Evolutionary conservation across 1,284 basidiomycete genomes (phyloP), one percentile per base, ranked within the genome.

Genomic region (Tremellales sp.): DNA sequence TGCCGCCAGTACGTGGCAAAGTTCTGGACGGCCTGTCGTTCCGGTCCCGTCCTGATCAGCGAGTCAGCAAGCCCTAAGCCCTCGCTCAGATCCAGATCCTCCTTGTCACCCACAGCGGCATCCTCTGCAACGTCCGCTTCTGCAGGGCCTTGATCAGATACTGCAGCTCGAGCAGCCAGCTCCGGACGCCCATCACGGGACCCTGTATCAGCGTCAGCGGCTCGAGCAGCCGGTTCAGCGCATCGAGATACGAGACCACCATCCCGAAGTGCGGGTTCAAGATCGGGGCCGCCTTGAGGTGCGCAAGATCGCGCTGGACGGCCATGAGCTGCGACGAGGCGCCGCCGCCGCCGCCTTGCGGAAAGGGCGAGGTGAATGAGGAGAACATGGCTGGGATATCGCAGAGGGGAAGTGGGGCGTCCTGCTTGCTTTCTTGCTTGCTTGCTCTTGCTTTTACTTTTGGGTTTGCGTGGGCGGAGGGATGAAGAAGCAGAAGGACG

Each of bases 81-180:
- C 16, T 36, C 34, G 22, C 22, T 10, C 9, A 36, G 34, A 36
- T 36, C 34, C 34, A 36, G 34, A 36, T 31, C 29, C 14, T 10
- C 18, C 10, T 21, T 19, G 22, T 3, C 4, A 59, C 61, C 51
- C 35, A 60, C 58, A 66, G 33, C 2, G 60, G 61, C 44, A 62
- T 50, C 7, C 61, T 43, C 21, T 56, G 48, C 25, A 50, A 62
- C 19, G 50, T 51, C 28, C 63, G 37, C 29, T 57, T 63, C 31
- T 66, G 62, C 4, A 62, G 43, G 6, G 36, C 27, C 19, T 45
- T 41, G 25, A 55, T 53, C 19, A 66, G 54, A 5, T 42, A 40
- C 45, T 63, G 61, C 5, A 66, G 59, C 45, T 66, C 64, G 4
- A 63, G 48, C 24, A 66, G 41, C 64, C 64, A 66, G 12, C 46